phyloP scores from a whole-genome alignment of 768 basidiomycete genomes.

The Tubosaeta sp. region DNA sequence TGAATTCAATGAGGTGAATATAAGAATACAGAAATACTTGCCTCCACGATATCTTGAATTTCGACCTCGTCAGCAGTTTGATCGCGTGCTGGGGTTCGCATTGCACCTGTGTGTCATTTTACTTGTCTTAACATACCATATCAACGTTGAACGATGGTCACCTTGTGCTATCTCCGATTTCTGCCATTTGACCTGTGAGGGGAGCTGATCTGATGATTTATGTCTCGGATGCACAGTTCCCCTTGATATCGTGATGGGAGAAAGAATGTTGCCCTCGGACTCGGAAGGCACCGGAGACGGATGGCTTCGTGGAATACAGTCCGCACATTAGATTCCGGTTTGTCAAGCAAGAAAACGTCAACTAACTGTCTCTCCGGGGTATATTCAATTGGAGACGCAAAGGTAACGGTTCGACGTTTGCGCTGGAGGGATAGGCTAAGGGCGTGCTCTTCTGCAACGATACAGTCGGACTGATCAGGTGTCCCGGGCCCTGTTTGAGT shows the following conservation, averaged over 20 bases:
- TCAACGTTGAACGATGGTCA: neutral
- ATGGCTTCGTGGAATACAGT: neutral
- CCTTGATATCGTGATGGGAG: conserved; percentile 14
- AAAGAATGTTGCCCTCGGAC: conserved; percentile 10
- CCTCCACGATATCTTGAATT: conserved; percentile 41
- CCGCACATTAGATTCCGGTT: neutral
- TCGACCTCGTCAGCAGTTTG: conserved; percentile 7
- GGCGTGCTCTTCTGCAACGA: neutral
- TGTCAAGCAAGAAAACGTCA: neutral
- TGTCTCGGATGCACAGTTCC: neutral
- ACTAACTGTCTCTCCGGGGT: conserved; percentile 10
- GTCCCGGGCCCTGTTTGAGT: neutral
- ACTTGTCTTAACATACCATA: neutral
- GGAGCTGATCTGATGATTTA: conserved; percentile 1
- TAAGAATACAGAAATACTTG: conserved; percentile 19
- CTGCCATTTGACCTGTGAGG: conserved; percentile 1
- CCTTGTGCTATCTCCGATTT: conserved; percentile 6
- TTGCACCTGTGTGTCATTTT: neutral
- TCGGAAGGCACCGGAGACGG: conserved; percentile 1
- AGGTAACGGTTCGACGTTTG: conserved; percentile 24
- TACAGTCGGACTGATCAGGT: neutral
- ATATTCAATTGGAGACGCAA: conserved; percentile 27
- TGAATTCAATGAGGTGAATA: neutral
- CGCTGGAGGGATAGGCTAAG: conserved; percentile 2
- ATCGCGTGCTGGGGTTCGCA: neutral